Evolutionary conservation across 129 eudicot genomes (phyloP).

Genomic region (Cynara cardunculus): DNA sequence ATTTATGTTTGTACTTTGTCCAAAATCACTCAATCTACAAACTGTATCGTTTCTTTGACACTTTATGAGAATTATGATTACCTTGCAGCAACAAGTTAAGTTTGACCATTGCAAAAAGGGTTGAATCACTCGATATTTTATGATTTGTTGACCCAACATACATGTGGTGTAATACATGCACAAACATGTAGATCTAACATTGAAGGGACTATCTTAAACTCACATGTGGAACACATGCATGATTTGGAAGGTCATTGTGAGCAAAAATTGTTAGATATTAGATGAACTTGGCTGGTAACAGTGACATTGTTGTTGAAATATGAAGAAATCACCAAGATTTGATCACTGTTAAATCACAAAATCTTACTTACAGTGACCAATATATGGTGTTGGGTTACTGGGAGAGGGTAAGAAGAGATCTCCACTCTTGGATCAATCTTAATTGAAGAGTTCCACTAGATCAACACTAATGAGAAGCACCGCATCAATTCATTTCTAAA

Average conservation of each 20-base stretch:
- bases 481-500: no score
- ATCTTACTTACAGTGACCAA: background rate
- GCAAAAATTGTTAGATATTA: background rate
- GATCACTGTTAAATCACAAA: background rate
- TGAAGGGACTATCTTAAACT: background rate
- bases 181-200: constrained; percentile 9
- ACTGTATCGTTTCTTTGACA: background rate
- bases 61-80: background rate
- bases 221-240: background rate
- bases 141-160: constrained; percentile 14
- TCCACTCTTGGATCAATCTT: no score
- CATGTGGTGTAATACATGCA: constrained; percentile 2
- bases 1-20: background rate
- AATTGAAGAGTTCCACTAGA: no score
- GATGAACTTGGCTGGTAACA: background rate
- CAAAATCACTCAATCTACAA: background rate
- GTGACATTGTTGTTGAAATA: background rate
- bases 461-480: no score
- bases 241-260: background rate
- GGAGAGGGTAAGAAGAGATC: no score
- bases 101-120: background rate
- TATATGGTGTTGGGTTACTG: no score
- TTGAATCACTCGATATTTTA: constrained; percentile 12
- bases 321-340: background rate
- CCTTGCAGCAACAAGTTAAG: background rate